Base-by-base conservation (phyloP, 257 asterid genomes). In the Jasminum sambac region DNA sequence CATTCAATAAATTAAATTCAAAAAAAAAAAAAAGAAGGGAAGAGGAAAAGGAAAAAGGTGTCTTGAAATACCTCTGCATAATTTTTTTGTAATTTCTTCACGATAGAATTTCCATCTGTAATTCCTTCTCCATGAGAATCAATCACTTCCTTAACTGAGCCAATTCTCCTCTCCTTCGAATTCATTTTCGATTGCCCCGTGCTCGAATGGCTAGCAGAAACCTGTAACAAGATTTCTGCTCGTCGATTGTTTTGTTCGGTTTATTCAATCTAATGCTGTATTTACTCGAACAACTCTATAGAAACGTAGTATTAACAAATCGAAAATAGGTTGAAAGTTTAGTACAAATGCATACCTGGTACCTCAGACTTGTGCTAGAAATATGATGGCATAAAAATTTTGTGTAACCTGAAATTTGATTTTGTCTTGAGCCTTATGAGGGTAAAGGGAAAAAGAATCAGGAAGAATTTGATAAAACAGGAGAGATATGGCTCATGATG, bases 91-190 rank as follows among this genome's bases (percentile, higher is more conserved):
- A 78, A 21, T 61, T 80, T 78, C 63, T 79, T 79, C 61, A 71
- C 52, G 24, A 79, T 57, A 59, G 83, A 76, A 59, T 70, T 82
- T 44, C 69, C 78, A 68, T 78, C 84, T 30, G 72, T 70, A 66
- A 69, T 68, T 37, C 65, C 79, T 30, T 71, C 85, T 68, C 82
- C 73, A 44, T 71, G 75, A 71, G 84, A 78, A 71, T 55, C 74
- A 64, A 72, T 74, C 59, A 78, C 88, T 66, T 85, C 85, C 76
- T 76, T 84, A 11, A 82, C 93, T 2, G 90, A 75, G 16, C 87
- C 82, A 3, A 75, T 46, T 68, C 61, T 76, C 52, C 76, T 77
- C 10, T 64, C 87, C 17, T 69, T 76, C 57, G 42, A 65, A 61
- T 75, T 80, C 81, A 78, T 67, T 43, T 67, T 12, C 50, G 1